Conservation (phyloP, 2,329 filamentous ascomycete genomes). For the Fusarium falciforme region DNA sequence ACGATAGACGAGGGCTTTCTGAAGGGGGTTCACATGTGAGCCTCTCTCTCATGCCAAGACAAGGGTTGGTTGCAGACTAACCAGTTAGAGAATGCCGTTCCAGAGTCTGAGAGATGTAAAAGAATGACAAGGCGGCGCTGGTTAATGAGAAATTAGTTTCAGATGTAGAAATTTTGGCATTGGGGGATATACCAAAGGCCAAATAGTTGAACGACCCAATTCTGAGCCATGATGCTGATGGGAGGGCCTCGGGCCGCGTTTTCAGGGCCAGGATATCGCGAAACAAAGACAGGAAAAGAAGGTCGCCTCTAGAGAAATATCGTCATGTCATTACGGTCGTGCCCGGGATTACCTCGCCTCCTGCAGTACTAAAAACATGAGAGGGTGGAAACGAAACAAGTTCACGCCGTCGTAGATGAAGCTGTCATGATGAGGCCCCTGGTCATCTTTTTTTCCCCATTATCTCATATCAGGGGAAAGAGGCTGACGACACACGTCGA, state of each 20-base stretch:
- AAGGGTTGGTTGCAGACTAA: conserved; percentile 39
- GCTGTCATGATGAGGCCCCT: conserved; percentile 34
- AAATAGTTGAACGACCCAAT: conserved; percentile 38
- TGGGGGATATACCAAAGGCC: conserved; percentile 34
- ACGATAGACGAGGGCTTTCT: conserved; percentile 63
- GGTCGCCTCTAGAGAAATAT: conserved; percentile 8
- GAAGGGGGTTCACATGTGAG: conserved; percentile 17
- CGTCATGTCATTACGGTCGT: conserved; percentile 27
- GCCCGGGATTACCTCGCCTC: neutral
- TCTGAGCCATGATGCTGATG: conserved; percentile 34
- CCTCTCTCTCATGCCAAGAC: neutral
- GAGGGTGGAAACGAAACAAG: neutral
- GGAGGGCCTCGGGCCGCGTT: neutral
- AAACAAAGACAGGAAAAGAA: conserved; percentile 27
- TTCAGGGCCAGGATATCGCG: conserved; percentile 17
- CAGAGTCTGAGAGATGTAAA: conserved; percentile 59
- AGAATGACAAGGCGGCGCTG: conserved; percentile 61
- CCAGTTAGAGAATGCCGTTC: conserved; percentile 62
- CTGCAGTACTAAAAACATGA: neutral
- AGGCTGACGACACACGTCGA: conserved; percentile 24
- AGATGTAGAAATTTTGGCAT: neutral
- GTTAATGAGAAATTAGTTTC: neutral
- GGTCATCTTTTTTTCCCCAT: conserved; percentile 7
- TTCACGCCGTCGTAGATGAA: neutral
- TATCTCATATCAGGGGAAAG: conserved; percentile 29